Evolutionary conservation across 495 filamentous ascomycete species (phyloP), one percentile per base, ranked within the genome.

Genomic region (Lineolata rhizophorae): DNA sequence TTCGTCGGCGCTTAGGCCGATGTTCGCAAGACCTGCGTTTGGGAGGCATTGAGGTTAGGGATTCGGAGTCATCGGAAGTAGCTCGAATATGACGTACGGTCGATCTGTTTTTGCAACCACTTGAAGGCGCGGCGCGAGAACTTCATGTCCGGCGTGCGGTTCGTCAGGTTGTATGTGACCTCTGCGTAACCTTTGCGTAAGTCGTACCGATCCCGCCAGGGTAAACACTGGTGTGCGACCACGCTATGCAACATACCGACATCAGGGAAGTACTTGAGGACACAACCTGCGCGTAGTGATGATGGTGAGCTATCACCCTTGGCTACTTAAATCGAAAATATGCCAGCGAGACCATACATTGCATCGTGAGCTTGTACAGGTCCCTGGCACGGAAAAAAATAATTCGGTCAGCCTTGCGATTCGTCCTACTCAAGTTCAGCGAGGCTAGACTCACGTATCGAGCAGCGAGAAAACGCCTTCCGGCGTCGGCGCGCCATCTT

Each of bases 281-380:
- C 69, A 25, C 84, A 87, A 48, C 79, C 36, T 39, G 19, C n/a
- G 2, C 8, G n/a, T n/a, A n/a, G n/a, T n/a, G n/a, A n/a, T n/a
- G n/a, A n/a, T n/a, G n/a, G n/a, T 26, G 22, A n/a, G 8, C 22
- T 26, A 8, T n/a, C n/a, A 26, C n/a, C n/a, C 5, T 20, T 11
- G 2, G 11, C 22, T 30, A 12, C 16, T 14, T 35, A 35, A 22
- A 24, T 5, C 1, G 11, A 18, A 5, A 16, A n/a, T n/a, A n/a
- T n/a, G n/a, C n/a, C n/a, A n/a, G n/a, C n/a, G n/a, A n/a, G n/a
- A n/a, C n/a, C 1, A 4, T 21, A 37, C 42, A 91, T 70, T 97
- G 87, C 87, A 97, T 97, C 6, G 87, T 97, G 46, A 97, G 53
- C 54, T 97, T 97, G 64, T 97, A 97, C 26, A 97, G 61, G 59